phyloP scores from a whole-genome alignment of 805 yeast genomes.

The Isabelozyma pseudorhagii region DNA sequence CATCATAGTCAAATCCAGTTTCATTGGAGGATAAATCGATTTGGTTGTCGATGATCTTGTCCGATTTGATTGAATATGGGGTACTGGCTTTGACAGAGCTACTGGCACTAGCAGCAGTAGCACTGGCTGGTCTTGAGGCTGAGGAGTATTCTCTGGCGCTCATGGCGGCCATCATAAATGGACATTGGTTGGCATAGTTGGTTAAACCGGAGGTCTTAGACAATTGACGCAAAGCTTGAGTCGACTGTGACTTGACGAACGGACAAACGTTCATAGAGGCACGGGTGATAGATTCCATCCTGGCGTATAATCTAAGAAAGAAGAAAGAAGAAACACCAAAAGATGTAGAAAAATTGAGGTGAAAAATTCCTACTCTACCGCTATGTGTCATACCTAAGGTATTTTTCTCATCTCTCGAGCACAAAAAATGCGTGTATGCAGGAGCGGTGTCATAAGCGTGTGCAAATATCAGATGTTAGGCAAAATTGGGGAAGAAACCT shows the following conservation, averaged over 20 bases:
- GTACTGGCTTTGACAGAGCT: constrained; percentile 26
- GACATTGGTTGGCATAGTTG: constrained; percentile 70
- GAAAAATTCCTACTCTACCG: neutral
- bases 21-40: constrained; percentile 44
- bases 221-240: constrained; percentile 57
- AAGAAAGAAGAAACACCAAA: neutral
- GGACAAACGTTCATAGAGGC: constrained; percentile 83
- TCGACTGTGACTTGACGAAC: constrained; percentile 63
- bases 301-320: neutral
- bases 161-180: constrained; percentile 86
- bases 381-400: neutral
- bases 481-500: neutral
- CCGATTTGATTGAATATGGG: constrained; percentile 28
- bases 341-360: neutral
- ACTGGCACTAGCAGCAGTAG: constrained; percentile 42
- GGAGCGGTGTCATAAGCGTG: no score
- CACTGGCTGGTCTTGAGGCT: constrained; percentile 43
- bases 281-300: constrained; percentile 77
- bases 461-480: neutral
- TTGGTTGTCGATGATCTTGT: constrained; percentile 20
- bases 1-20: constrained; percentile 64
- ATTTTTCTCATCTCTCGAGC: neutral
- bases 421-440: neutral
- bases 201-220: constrained; percentile 46
- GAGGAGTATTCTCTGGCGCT: constrained; percentile 45